Base-by-base conservation (phyloP, 768 basidiomycete species). In the Amyloporia xantha region DNA sequence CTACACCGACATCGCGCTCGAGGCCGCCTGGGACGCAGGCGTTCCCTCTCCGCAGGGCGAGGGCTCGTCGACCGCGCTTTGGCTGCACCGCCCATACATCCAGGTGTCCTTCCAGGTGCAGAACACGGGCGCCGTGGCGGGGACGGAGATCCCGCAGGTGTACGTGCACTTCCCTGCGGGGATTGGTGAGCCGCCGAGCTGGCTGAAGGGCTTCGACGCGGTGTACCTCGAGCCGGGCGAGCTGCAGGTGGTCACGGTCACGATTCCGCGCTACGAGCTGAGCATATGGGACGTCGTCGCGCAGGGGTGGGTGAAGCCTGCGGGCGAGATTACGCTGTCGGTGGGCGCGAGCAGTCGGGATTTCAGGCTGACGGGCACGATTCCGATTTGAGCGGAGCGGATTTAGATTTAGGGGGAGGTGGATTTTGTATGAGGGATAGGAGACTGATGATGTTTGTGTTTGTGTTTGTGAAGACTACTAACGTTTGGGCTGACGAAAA, bases 61-160 rank as follows among this genome's bases (percentile, higher is more conserved):
- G 45, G 85, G 86, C 11, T 79, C 79, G 2, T 77, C 78, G 1
- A 68, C 76, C 1, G 83, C 84, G 9, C 56, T 79, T 17, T 88
- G 86, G 83, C 73, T 87, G 25, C 84, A 89, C 59, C 72, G 76
- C 53, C 81, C 86, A 7, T 75, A 75, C 1, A 81, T 74, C 60
- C 66, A 70, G 30, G 79, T 86, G 5, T 75, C 74, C 0, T 91
- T 91, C 61, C 63, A 70, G 5, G 72, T 93, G 23, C 59, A 68
- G 53, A 93, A 93, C 63, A 76, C 73, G 0, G 91, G 90, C 0
- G 49, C 58, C 0, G 64, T 74, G 9, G 71, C 61, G 42, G 91
- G 90, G n/a, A 72, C 74, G 30, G 89, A 90, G 79, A 79, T 82
- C 40, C 79, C 86, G 9, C 88, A 91, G 69, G 64, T 91, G 15